Evolutionary conservation across 306 rosid genomes (phyloP).

Genomic region (Quercus engelmannii): DNA sequence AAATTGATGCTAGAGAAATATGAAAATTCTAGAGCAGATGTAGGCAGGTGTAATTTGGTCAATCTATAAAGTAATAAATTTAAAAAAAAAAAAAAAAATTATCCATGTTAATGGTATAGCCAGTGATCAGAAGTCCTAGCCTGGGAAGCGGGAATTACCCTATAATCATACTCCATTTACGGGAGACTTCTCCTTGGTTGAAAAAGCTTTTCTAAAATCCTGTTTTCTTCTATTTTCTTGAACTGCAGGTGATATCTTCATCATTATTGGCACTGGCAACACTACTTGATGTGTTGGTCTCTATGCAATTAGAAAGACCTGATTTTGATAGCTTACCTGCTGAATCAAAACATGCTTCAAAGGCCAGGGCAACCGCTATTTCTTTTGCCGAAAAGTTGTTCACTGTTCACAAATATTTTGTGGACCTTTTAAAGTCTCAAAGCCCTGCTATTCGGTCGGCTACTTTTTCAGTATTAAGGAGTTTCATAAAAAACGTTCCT

Average conservation of each 20-base stretch:
- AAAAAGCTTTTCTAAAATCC: slow-evolving; percentile 1
- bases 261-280: slow-evolving; percentile 86
- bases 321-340: slow-evolving; percentile 48
- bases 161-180: neutral
- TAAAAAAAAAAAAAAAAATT: neutral
- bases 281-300: slow-evolving; percentile 79
- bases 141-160: neutral
- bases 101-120: neutral
- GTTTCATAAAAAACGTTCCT: slow-evolving; percentile 73
- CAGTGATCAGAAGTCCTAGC: neutral
- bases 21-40: no score
- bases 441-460: slow-evolving; percentile 79
- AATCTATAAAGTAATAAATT: no score
- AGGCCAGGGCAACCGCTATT: slow-evolving; percentile 69
- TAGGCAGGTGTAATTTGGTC: no score
- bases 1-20: neutral
- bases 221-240: slow-evolving; percentile 24
- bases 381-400: slow-evolving; percentile 79
- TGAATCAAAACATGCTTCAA: slow-evolving; percentile 73
- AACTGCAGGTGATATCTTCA: slow-evolving; percentile 77
- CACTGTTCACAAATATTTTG: slow-evolving; percentile 60
- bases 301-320: slow-evolving; percentile 44
- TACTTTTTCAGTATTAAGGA: slow-evolving; percentile 67
- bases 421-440: slow-evolving; percentile 66
- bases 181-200: neutral